These are phyloP conservation scores for Starmerella sp. DNA, from an alignment of 805 yeast genomes.

Conservation along the genomic window DNA sequence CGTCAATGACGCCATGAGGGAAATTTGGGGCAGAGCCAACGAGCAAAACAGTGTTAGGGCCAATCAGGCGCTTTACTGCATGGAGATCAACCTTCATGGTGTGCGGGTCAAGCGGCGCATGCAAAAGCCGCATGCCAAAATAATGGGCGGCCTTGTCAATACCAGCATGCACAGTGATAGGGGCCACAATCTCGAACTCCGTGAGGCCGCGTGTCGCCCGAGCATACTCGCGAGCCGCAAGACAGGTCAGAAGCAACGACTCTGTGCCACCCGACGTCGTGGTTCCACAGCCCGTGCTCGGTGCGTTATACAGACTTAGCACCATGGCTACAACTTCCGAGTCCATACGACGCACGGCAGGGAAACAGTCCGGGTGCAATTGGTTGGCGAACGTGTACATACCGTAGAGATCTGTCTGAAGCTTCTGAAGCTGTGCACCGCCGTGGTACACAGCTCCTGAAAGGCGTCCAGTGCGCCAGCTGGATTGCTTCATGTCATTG, in stretches of 20 bases:
- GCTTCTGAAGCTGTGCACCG: slow-evolving; percentile 58
- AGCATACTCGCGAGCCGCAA: slow-evolving; percentile 78
- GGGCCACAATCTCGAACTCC: slow-evolving; percentile 79
- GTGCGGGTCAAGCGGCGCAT: slow-evolving; percentile 61
- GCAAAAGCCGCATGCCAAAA: slow-evolving; percentile 73
- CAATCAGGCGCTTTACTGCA: slow-evolving; percentile 55
- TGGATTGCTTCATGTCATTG: slow-evolving; percentile 45
- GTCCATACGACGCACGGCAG: slow-evolving; percentile 94
- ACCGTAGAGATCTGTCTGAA: slow-evolving; percentile 69
- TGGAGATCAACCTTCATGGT: slow-evolving; percentile 56
- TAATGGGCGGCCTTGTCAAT: slow-evolving; percentile 86
- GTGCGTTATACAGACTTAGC: slow-evolving; percentile 68
- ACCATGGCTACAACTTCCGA: slow-evolving; percentile 91
- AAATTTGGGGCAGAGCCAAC: slow-evolving; percentile 95
- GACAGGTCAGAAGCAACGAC: slow-evolving; percentile 71
- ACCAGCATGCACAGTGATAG: slow-evolving; percentile 87
- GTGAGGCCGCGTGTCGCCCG: slow-evolving; percentile 39
- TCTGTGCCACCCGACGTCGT: slow-evolving; percentile 95
- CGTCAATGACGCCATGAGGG: slow-evolving; percentile 94
- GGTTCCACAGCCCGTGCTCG: slow-evolving; percentile 62
- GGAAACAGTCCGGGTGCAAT: slow-evolving; percentile 93
- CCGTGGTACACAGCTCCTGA: slow-evolving; percentile 98
- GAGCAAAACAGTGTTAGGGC: slow-evolving; percentile 66
- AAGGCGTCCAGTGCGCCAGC: slow-evolving; percentile 76
- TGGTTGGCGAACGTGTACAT: slow-evolving; percentile 83